Percentiles rank a stretch among this genome's conserved stretches.
Evolutionary conservation across 2,329 filamentous ascomycete species (phyloP).

Genomic region (Lizonia empirigonia): DNA sequence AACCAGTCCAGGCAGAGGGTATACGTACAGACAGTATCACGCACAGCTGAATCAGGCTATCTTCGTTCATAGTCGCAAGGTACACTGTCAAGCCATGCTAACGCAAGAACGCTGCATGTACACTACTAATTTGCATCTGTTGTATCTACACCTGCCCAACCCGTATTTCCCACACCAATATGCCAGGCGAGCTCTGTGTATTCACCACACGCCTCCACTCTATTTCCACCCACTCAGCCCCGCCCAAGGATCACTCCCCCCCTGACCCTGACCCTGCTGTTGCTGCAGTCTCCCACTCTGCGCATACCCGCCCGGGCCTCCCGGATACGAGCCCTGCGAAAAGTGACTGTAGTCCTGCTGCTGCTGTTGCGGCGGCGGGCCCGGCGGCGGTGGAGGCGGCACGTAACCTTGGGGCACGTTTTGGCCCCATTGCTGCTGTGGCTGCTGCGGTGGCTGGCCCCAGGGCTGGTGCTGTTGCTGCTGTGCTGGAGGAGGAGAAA

Average conservation of each 20-base stretch:
- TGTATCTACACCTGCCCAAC: no score
- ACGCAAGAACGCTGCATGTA: no score
- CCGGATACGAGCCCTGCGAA: constrained; percentile 60
- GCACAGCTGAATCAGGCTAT: no score
- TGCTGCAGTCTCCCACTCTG: constrained; percentile 7
- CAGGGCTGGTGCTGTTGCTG: constrained; percentile 61
- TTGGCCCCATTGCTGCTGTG: constrained; percentile 57
- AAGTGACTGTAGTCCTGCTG: constrained; percentile 55
- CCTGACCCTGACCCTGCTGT: constrained; percentile 38
- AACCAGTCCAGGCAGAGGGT: no score
- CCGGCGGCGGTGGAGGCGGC: constrained; percentile 69
- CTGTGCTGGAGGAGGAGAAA: constrained; percentile 53
- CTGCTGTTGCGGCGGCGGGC: constrained; percentile 61
- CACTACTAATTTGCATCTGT: no score
- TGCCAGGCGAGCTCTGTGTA: no score
- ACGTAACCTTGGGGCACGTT: constrained; percentile 67
- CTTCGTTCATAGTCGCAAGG: no score
- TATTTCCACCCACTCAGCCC: constrained; percentile 73
- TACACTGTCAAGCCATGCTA: no score
- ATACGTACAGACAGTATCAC: no score
- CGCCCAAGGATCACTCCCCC: constrained; percentile 68
- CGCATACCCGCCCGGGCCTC: constrained; percentile 48
- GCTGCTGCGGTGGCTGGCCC: constrained; percentile 53
- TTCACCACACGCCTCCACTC: no score
- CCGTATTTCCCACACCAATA: no score